Conservation (phyloP, 345 rosid genomes). For the Turritis glabra region DNA sequence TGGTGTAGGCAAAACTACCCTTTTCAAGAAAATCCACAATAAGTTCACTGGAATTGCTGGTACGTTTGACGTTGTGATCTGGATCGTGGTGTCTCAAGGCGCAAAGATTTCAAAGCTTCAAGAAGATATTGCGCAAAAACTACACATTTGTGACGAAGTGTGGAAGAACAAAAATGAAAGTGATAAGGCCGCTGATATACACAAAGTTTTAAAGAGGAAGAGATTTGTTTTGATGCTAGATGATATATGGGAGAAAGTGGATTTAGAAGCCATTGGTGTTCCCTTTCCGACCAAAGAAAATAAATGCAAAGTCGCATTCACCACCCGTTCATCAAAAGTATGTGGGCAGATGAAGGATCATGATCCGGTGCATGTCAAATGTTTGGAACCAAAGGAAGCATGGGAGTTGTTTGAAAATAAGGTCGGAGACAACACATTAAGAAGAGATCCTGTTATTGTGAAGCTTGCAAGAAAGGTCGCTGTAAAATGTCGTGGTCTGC, state of each 20-base stretch:
- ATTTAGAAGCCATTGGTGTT: not conserved
- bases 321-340: not conserved
- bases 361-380: not conserved
- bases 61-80: not conserved
- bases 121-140: not conserved
- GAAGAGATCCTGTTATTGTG: not conserved
- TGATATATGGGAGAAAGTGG: constrained; percentile 19
- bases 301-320: not conserved
- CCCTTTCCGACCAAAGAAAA: not conserved
- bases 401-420: not conserved
- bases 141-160: not conserved
- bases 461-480: not conserved
- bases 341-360: not conserved
- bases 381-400: not conserved
- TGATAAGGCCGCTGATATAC: not conserved
- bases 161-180: not conserved
- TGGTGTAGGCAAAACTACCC: not conserved
- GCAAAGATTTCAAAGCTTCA: not conserved
- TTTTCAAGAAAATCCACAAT: not conserved
- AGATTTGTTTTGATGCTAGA: not conserved
- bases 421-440: not conserved
- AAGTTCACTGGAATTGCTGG: not conserved
- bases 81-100: not conserved
- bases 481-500: not conserved
- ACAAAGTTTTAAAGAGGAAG: not conserved